These are phyloP conservation scores for Botrytis aclada DNA, from an alignment of 2,329 filamentous ascomycete species.

Conservation along the genomic window DNA sequence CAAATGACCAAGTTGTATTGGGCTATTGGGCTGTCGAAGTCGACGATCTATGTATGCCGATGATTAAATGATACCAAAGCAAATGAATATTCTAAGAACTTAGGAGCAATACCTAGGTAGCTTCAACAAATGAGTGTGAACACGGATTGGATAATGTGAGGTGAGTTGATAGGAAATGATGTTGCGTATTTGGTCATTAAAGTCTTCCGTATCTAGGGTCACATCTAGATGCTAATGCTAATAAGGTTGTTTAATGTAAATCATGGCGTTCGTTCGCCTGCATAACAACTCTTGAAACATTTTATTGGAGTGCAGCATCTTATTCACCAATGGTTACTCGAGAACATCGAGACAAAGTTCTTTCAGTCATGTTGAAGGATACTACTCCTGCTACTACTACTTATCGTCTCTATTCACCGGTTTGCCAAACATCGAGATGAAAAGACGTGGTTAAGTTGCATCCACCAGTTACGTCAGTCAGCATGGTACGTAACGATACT, in stretches of 20 bases:
- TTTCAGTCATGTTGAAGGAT: background rate
- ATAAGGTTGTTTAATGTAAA: background rate
- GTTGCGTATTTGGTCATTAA: background rate
- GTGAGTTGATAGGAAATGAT: slow-evolving; percentile 7
- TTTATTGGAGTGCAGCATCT: background rate
- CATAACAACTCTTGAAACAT: background rate
- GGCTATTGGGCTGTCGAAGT: slow-evolving; percentile 14
- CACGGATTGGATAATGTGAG: background rate
- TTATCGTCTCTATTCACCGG: background rate
- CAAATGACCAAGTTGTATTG: slow-evolving; percentile 20
- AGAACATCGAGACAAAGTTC: background rate
- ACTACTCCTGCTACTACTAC: no score
- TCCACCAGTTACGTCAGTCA: slow-evolving; percentile 11
- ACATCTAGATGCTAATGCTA: background rate
- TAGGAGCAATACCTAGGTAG: background rate
- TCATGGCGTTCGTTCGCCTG: background rate
- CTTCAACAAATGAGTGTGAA: background rate
- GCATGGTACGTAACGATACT: background rate
- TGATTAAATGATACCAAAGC: slow-evolving; percentile 8
- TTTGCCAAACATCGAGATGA: background rate
- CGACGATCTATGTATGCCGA: background rate
- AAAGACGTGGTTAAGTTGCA: background rate
- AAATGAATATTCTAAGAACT: slow-evolving; percentile 16
- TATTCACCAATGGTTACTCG: background rate
- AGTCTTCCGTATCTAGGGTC: background rate